These are phyloP conservation scores for Lepidopterella palustris DNA, from an alignment of 495 filamentous ascomycete species.

Conservation along the genomic window DNA sequence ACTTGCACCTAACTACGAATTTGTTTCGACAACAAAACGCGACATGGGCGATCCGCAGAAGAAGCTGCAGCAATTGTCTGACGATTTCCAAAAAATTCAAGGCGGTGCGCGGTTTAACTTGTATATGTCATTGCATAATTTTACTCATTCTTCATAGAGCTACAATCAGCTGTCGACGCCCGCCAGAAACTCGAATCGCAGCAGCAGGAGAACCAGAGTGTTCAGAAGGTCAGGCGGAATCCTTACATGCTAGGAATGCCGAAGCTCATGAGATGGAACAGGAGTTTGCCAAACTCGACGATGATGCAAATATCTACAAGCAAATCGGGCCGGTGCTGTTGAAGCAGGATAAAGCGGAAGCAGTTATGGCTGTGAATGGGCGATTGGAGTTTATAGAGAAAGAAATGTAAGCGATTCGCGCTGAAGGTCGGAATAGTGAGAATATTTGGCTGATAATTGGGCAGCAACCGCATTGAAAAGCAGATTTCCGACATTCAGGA, in stretches of 20 bases:
- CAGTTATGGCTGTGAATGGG: constrained; percentile 79
- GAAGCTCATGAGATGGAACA: constrained; percentile 27
- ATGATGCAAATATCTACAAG: constrained; percentile 88
- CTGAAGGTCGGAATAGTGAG: background rate
- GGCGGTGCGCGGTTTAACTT: constrained; percentile 49
- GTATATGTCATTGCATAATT: background rate
- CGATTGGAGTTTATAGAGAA: constrained; percentile 87
- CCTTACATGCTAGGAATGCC: background rate
- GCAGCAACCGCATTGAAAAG: constrained; percentile 72
- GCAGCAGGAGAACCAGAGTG: constrained; percentile 81
- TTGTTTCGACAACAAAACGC: constrained; percentile 22
- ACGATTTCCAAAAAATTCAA: constrained; percentile 82
- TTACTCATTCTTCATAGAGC: constrained; percentile 49
- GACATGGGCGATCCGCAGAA: constrained; percentile 52
- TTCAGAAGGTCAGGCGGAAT: constrained; percentile 58
- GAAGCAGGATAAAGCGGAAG: constrained; percentile 88
- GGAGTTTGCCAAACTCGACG: constrained; percentile 75
- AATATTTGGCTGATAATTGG: constrained; percentile 9
- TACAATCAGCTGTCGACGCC: constrained; percentile 67
- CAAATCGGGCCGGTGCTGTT: constrained; percentile 85
- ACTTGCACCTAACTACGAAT: constrained; percentile 1
- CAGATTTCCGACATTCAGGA: constrained; percentile 73
- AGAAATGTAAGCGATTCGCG: constrained; percentile 64
- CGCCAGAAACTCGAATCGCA: constrained; percentile 91
- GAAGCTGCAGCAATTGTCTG: constrained; percentile 71